A percentile compares a stretch with the other conserved stretches of the same genome.
Conservation (phyloP, 2,329 filamentous ascomycete genomes). For the Fusarium pseudoanthophilum region DNA sequence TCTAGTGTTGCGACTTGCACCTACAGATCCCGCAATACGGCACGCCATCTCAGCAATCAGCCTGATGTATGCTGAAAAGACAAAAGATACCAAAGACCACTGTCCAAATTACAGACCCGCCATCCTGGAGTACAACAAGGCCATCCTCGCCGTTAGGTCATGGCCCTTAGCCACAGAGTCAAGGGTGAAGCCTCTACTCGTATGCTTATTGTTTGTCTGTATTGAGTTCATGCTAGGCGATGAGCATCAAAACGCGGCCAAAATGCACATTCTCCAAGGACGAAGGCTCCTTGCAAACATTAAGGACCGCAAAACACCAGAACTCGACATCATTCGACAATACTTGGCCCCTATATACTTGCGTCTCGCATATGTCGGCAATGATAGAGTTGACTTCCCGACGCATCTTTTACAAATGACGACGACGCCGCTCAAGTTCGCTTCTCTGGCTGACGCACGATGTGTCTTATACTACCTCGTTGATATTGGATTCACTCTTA, state of each 20-base stretch:
- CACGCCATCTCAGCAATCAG: conserved; percentile 13
- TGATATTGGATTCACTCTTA: not conserved
- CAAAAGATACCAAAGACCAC: not conserved
- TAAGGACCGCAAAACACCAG: not conserved
- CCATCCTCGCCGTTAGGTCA: not conserved
- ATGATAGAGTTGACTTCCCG: not conserved
- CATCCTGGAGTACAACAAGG: not conserved
- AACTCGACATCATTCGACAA: not conserved
- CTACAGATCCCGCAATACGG: conserved; percentile 7
- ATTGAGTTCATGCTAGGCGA: not conserved
- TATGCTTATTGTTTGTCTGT: conserved; percentile 5
- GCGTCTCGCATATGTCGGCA: not conserved
- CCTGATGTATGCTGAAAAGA: not conserved
- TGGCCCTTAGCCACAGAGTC: not conserved
- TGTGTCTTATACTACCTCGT: not conserved
- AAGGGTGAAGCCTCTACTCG: not conserved
- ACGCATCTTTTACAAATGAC: not conserved
- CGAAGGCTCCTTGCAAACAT: not conserved
- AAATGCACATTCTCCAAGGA: not conserved
- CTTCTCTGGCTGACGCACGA: not conserved
- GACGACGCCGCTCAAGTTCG: not conserved
- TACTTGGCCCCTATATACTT: not conserved
- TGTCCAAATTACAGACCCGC: not conserved
- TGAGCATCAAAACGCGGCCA: not conserved
- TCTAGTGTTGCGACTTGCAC: conserved; percentile 5